A percentile compares a stretch with the other conserved stretches of the same genome.
Evolutionary conservation across 768 basidiomycete genomes (phyloP).

Genomic region (Kwoniella pini): DNA sequence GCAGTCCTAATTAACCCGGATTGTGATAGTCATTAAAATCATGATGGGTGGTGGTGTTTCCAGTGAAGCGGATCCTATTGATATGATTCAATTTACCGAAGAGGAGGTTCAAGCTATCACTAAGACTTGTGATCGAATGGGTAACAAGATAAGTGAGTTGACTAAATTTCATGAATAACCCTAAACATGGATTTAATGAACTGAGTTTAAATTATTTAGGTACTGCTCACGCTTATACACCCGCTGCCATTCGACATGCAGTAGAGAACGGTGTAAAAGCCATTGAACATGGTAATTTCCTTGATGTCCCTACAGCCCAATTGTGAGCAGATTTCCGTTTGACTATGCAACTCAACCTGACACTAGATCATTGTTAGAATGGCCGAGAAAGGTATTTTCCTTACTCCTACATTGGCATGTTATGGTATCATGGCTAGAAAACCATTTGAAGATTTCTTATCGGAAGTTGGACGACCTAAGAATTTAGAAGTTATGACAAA

Average conservation of each 20-base stretch:
- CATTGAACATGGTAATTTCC: slow-evolving; percentile 60
- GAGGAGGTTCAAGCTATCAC: slow-evolving; percentile 59
- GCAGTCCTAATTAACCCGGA: too few species aligned
- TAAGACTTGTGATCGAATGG: slow-evolving; percentile 57
- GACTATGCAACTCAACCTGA: too few species aligned
- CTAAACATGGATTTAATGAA: too few species aligned
- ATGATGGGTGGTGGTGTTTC: slow-evolving; percentile 57
- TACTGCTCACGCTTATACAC: slow-evolving; percentile 56
- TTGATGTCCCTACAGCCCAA: slow-evolving; percentile 56
- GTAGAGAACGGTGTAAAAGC: slow-evolving; percentile 59
- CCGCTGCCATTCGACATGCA: slow-evolving; percentile 58
- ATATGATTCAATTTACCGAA: slow-evolving; percentile 58
- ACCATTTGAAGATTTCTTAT: slow-evolving; percentile 58
- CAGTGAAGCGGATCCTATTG: slow-evolving; percentile 58
- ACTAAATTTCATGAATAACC: background rate
- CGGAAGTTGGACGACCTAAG: slow-evolving; percentile 55
- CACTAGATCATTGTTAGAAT: slow-evolving; percentile 41
- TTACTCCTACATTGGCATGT: slow-evolving; percentile 58
- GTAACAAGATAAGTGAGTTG: slow-evolving; percentile 33
- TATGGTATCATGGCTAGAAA: slow-evolving; percentile 58
- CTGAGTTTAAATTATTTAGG: too few species aligned
- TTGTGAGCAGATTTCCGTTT: slow-evolving; percentile 30
- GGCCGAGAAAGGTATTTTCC: slow-evolving; percentile 57
- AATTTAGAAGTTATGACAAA: slow-evolving; percentile 57
- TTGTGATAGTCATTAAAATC: slow-evolving; percentile 55